Conservation (phyloP, 257 asterid genomes). For the Solanum rostratum region DNA sequence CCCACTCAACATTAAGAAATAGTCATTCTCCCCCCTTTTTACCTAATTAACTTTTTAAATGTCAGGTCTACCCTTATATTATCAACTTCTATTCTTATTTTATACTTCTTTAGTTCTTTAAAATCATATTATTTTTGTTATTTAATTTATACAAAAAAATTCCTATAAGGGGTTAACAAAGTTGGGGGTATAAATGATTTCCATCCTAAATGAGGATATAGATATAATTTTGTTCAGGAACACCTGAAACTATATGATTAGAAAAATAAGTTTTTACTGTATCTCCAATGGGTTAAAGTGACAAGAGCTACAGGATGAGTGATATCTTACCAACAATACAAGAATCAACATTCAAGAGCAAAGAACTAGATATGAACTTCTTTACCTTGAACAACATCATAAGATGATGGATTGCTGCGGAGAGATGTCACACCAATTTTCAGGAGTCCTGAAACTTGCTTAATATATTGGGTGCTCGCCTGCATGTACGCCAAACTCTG, state of each 20-base stretch:
- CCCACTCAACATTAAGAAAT: no score
- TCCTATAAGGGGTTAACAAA: no score
- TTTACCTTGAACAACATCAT: conserved; percentile 33
- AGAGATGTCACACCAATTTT: conserved; percentile 40
- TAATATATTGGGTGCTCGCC: conserved; percentile 33
- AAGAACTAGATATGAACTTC: background rate
- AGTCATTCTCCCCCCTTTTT: no score
- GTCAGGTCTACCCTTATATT: no score
- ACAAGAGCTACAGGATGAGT: background rate
- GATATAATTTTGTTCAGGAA: background rate
- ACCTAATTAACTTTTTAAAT: no score
- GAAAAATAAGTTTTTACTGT: background rate
- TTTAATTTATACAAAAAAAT: no score
- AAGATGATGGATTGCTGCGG: conserved; percentile 36
- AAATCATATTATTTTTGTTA: no score
- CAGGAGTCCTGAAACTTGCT: conserved; percentile 46
- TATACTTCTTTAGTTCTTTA: no score
- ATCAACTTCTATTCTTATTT: no score
- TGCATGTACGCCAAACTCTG: conserved; percentile 41
- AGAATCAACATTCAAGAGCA: background rate
- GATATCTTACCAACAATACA: background rate
- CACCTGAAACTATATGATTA: background rate
- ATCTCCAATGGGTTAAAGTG: background rate
- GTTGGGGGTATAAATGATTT: no score
- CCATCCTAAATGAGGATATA: background rate